These are phyloP conservation scores for Torrubiella hemipterigena DNA, from an alignment of 2,329 filamentous ascomycete genomes.

Conservation along the genomic window DNA sequence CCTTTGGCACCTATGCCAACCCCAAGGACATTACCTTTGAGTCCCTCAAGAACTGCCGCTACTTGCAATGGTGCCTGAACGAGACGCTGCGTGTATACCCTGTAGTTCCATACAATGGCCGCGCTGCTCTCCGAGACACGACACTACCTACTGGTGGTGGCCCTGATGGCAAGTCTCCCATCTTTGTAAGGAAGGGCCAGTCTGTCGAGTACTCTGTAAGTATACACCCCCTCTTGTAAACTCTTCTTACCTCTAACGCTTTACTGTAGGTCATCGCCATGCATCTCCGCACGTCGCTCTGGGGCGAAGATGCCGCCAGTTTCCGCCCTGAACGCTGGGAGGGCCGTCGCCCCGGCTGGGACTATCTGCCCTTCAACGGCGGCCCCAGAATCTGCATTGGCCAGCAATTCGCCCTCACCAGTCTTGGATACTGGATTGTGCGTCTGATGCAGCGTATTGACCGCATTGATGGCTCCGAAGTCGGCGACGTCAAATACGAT, in stretches of 20 bases:
- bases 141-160: slow-evolving; percentile 40
- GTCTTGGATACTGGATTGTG: slow-evolving; percentile 55
- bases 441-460: slow-evolving; percentile 45
- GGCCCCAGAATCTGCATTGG: slow-evolving; percentile 38
- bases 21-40: slow-evolving; percentile 2
- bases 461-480: neutral
- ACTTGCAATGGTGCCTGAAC: slow-evolving; percentile 10
- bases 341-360: neutral
- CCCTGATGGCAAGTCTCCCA: slow-evolving; percentile 29
- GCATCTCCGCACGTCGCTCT: neutral
- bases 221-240: neutral
- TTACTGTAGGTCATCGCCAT: neutral
- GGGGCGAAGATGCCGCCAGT: neutral
- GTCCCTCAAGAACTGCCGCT: neutral
- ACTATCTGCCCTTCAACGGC: slow-evolving; percentile 40
- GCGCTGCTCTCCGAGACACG: slow-evolving; percentile 25
- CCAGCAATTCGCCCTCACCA: slow-evolving; percentile 61
- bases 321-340: neutral
- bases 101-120: slow-evolving; percentile 22
- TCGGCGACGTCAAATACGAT: neutral
- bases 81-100: slow-evolving; percentile 13
- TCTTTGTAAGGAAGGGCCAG: slow-evolving; percentile 36
- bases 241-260: neutral
- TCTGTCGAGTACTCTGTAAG: slow-evolving; percentile 15
- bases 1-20: slow-evolving; percentile 2